phyloP scores from a whole-genome alignment of 257 asterid genomes.

The Solanum dulcamara region DNA sequence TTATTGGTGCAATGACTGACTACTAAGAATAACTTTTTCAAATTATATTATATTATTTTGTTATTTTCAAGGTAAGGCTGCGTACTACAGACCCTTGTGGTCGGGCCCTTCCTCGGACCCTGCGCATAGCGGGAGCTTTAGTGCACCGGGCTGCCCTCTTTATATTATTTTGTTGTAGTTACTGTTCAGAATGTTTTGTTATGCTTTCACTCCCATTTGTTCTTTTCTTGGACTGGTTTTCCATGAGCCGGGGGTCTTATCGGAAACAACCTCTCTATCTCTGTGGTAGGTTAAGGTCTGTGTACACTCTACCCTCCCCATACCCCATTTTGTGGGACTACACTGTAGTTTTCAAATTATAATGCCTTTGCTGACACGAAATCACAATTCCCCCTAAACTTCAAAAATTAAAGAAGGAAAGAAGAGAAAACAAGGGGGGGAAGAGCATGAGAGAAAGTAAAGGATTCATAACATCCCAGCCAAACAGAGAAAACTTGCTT shows the following conservation, averaged over 20 bases:
- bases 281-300: neutral
- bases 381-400: neutral
- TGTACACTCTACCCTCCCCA: neutral
- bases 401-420: neutral
- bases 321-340: neutral
- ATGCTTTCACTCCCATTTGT: neutral
- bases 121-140: too few species aligned
- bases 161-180: neutral
- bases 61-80: too few species aligned
- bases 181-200: neutral
- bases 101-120: too few species aligned
- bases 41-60: neutral
- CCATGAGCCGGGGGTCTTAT: neutral
- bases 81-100: too few species aligned
- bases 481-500: neutral
- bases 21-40: neutral
- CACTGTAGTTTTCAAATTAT: neutral
- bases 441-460: neutral
- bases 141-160: too few species aligned
- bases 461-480: neutral
- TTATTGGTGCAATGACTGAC: neutral
- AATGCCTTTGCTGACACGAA: neutral
- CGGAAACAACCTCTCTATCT: neutral
- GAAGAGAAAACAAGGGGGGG: neutral
- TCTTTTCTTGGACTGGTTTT: neutral